Conservation (phyloP, 2,329 filamentous ascomycete species). For the Arthrobotrys pseudoclavata region DNA sequence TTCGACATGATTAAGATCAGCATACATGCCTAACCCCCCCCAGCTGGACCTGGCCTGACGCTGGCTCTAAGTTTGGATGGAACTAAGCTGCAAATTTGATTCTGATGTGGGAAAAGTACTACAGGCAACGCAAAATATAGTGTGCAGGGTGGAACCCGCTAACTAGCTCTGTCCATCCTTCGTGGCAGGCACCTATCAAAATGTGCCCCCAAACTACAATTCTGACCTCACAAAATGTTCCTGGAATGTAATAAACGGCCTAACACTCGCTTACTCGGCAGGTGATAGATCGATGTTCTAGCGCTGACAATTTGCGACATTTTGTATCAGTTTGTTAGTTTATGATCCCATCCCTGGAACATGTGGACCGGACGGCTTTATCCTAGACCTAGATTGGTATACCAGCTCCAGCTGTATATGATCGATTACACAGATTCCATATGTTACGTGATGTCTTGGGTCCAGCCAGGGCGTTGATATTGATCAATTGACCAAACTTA, state of each 20-base stretch:
- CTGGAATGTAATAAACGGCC: constrained; percentile 20
- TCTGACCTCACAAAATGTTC: constrained; percentile 37
- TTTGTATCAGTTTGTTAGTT: constrained; percentile 17
- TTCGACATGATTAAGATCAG: constrained; percentile 39
- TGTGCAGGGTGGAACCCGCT: constrained; percentile 8
- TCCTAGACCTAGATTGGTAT: constrained; percentile 35
- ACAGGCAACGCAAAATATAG: constrained; percentile 44
- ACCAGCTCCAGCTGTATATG: constrained; percentile 19
- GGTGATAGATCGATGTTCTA: constrained; percentile 32
- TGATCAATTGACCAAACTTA: constrained; percentile 31
- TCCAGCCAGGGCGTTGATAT: constrained; percentile 26
- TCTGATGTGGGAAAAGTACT: constrained; percentile 43
- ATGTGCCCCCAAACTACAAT: constrained; percentile 4
- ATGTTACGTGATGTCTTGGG: constrained; percentile 33
- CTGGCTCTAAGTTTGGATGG: constrained; percentile 35
- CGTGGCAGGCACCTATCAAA: constrained; percentile 21
- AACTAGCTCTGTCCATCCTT: constrained; percentile 25
- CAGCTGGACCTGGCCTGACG: constrained; percentile 47
- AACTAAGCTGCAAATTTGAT: constrained; percentile 16
- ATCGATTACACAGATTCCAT: constrained; percentile 11
- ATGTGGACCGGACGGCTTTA: constrained; percentile 19
- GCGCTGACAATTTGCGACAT: constrained; percentile 54
- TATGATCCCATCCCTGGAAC: constrained; percentile 3
- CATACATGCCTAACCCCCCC: constrained; percentile 23
- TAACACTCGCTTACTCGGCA: constrained; percentile 53